Conservation (phyloP, 768 basidiomycete genomes). For the Candolleomyces eurysporus region DNA sequence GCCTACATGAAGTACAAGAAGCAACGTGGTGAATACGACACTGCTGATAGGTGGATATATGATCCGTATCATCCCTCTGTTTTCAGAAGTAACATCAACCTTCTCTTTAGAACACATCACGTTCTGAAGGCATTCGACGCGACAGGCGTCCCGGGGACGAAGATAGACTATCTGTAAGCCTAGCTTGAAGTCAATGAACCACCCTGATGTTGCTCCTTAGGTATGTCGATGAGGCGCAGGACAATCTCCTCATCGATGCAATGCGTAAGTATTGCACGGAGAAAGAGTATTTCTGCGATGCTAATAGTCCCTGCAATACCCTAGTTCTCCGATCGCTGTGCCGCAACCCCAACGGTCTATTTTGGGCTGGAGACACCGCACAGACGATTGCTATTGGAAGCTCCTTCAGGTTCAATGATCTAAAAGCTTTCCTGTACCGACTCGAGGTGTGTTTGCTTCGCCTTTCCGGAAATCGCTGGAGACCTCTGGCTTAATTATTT, state of each 20-base stretch:
- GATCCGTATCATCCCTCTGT: neutral
- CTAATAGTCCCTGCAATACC: neutral
- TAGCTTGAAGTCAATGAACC: neutral
- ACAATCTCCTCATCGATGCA: conserved; percentile 65
- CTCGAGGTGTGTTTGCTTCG: conserved; percentile 46
- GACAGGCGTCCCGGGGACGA: conserved; percentile 35
- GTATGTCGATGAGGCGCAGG: conserved; percentile 75
- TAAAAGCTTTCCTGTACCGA: conserved; percentile 65
- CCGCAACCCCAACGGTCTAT: conserved; percentile 60
- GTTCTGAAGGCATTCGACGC: conserved; percentile 38
- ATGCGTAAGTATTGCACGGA: conserved; percentile 38
- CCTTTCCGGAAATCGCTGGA: neutral
- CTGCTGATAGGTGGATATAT: conserved; percentile 52
- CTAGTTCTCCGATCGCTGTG: conserved; percentile 65
- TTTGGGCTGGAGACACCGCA: conserved; percentile 81
- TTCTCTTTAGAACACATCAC: conserved; percentile 43
- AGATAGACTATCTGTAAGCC: conserved; percentile 55
- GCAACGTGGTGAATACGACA: conserved; percentile 45
- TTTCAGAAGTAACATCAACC: neutral
- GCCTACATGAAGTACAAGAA: conserved; percentile 48
- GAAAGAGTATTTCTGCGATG: neutral
- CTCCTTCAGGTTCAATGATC: conserved; percentile 67
- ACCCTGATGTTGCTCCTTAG: conserved; percentile 25
- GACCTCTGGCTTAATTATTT: neutral
- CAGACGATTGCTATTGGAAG: conserved; percentile 76